Conservation (phyloP, 305 asterid species). For the Ruellia speciosa region DNA sequence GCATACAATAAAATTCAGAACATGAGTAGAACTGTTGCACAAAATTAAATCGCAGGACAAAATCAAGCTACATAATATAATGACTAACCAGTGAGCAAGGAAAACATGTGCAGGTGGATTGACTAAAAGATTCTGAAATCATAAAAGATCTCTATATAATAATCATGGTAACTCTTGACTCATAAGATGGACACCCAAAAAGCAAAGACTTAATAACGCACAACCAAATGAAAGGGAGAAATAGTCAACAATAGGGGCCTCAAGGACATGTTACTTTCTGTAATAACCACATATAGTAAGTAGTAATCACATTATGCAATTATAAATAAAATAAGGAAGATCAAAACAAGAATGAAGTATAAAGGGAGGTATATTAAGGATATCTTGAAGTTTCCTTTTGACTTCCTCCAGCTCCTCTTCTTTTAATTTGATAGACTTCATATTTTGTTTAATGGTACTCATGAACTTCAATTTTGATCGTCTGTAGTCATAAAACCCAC, state of each 20-base stretch:
- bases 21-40: not conserved
- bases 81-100: not conserved
- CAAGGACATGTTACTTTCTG: conserved; percentile 1
- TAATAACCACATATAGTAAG: conserved; percentile 12
- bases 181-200: not conserved
- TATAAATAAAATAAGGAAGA: not conserved
- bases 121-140: not conserved
- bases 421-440: conserved; percentile 41
- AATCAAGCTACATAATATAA: too few relatives aligned
- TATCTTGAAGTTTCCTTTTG: conserved; percentile 70
- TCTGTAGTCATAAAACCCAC: conserved; percentile 87
- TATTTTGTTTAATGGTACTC: conserved; percentile 63
- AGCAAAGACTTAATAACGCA: not conserved
- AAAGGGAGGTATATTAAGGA: conserved; percentile 39
- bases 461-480: conserved; percentile 82
- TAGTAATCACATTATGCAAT: not conserved
- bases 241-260: conserved; percentile 10
- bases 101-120: not conserved
- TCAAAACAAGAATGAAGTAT: conserved; percentile 19
- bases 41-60: not conserved
- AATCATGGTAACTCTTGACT: not conserved
- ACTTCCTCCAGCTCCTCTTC: conserved; percentile 56
- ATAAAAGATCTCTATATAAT: too few relatives aligned
- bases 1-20: not conserved
- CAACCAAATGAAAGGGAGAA: not conserved